Evolutionary conservation across 331 rosid species (phyloP), one percentile per base, ranked within the genome.

Genomic region (Saraca asoca): DNA sequence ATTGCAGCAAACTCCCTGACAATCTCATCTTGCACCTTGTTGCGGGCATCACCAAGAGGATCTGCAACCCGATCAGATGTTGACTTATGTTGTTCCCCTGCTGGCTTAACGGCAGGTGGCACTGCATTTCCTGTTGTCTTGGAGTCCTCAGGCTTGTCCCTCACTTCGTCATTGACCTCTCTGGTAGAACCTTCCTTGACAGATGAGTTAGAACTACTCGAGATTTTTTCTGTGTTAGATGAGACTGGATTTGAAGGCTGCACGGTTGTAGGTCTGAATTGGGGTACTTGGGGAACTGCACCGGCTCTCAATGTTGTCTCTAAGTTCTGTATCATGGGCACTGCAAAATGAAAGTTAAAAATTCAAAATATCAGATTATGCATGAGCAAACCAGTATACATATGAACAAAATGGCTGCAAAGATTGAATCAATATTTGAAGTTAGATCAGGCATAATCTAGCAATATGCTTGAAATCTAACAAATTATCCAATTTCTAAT

Each of bases 261-360:
- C 7, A 18, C 58, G 5, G 48, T 4, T 7, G 85, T 2, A 45
- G 95, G 90, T 51, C 63, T 81, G 59, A 90, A 90, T 39, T 88
- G 97, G 1, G 99, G 97, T n/a, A 78, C 88, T 60, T 80, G 95
- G 0, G 99, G 99, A 43, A 83, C 96, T 1, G 89, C 89, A 43
- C 96, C 95, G 9, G 92, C 52, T 65, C 41, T 90, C 82, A 90
- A 2, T 20, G 99, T 88, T 48, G 84, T 45, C 79, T 94, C 96
- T 13, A 90, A 70, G 69, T 88, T 90, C 59, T 90, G 91, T n/a
- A 94, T 85, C 97, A 90, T 88, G 33, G 97, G 97, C 87, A 90
- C 97, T 88, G 92, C 67, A 82, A 42, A 53, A 70, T 11, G 24
- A 16, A 38, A 62, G 9, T 60, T 6, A 8, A 12, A 12, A 14